These are phyloP conservation scores for Betula pendula DNA, from an alignment of 306 rosid genomes.

Conservation along the genomic window DNA sequence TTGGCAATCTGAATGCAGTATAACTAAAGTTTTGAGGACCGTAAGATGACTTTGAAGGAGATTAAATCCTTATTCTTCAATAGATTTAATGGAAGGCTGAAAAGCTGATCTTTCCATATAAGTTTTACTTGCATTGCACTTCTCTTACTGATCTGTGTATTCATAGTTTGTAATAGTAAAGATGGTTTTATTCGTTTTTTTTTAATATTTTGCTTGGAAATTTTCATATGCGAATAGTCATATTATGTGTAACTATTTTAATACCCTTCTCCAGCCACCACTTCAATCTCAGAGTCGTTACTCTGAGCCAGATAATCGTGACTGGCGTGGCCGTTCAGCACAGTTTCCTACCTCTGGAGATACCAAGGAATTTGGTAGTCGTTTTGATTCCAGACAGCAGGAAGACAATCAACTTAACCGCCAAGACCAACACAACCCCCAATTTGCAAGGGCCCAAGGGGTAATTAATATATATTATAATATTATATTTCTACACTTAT, in stretches of 20 bases:
- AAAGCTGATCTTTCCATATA: not conserved
- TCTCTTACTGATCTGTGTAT: too few species aligned
- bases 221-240: constrained; percentile 4
- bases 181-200: not conserved
- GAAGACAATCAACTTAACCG: constrained; percentile 55
- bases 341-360: constrained; percentile 60
- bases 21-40: too few species aligned
- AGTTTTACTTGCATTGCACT: not conserved
- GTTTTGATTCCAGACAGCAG: constrained; percentile 55
- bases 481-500: not conserved
- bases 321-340: constrained; percentile 92
- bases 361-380: constrained; percentile 62
- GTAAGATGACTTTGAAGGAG: too few species aligned
- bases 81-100: not conserved
- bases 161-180: not conserved
- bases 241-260: not conserved
- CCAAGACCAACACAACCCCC: constrained; percentile 61
- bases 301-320: constrained; percentile 84
- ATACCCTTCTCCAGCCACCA: constrained; percentile 48
- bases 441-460: constrained; percentile 63
- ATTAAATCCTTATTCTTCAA: too few species aligned
- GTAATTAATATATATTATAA: constrained; percentile 38
- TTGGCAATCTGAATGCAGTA: not conserved
- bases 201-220: constrained; percentile 8
- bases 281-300: constrained; percentile 62